Evolutionary conservation across 2,329 filamentous ascomycete species (phyloP).

Genomic region (Xylaria sp.): DNA sequence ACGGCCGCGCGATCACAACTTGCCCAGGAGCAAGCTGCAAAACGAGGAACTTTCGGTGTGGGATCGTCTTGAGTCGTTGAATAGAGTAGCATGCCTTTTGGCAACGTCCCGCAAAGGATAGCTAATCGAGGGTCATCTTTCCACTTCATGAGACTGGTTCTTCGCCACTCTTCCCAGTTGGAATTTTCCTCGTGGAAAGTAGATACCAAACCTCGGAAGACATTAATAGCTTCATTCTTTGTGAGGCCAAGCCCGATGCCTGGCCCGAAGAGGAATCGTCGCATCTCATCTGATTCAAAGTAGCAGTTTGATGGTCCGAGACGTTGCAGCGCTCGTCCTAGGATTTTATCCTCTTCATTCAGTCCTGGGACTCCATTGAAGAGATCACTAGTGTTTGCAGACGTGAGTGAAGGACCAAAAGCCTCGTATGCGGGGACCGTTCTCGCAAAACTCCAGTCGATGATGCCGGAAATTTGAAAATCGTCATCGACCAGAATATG

Average conservation of each 20-base stretch:
- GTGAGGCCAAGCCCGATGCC: slow-evolving; percentile 36
- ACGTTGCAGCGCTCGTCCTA: slow-evolving; percentile 23
- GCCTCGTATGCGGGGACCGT: slow-evolving; percentile 29
- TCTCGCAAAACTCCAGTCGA: slow-evolving; percentile 30
- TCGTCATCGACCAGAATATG: slow-evolving; percentile 28
- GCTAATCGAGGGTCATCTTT: slow-evolving; percentile 16
- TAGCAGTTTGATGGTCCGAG: slow-evolving; percentile 26
- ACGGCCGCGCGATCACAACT: slow-evolving; percentile 26
- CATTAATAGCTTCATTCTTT: slow-evolving; percentile 18
- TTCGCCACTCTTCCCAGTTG: slow-evolving; percentile 34
- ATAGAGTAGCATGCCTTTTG: background rate
- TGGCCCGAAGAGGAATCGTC: slow-evolving; percentile 40
- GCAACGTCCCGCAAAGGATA: slow-evolving; percentile 1
- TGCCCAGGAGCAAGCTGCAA: slow-evolving; percentile 22
- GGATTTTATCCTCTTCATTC: slow-evolving; percentile 17
- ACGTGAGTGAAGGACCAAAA: slow-evolving; percentile 28
- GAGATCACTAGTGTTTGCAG: slow-evolving; percentile 17
- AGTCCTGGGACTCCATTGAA: slow-evolving; percentile 17
- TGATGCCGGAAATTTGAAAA: slow-evolving; percentile 28
- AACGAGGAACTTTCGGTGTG: slow-evolving; percentile 23
- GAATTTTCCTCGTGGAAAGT: slow-evolving; percentile 32
- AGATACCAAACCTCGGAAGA: slow-evolving; percentile 37
- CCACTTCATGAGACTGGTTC: slow-evolving; percentile 12
- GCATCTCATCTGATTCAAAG: slow-evolving; percentile 37
- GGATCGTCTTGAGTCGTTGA: background rate